Percentiles rank a stretch among this genome's conserved stretches.
Evolutionary conservation across 495 filamentous ascomycete genomes (phyloP).

Genomic region (Penicillium argentinense): DNA sequence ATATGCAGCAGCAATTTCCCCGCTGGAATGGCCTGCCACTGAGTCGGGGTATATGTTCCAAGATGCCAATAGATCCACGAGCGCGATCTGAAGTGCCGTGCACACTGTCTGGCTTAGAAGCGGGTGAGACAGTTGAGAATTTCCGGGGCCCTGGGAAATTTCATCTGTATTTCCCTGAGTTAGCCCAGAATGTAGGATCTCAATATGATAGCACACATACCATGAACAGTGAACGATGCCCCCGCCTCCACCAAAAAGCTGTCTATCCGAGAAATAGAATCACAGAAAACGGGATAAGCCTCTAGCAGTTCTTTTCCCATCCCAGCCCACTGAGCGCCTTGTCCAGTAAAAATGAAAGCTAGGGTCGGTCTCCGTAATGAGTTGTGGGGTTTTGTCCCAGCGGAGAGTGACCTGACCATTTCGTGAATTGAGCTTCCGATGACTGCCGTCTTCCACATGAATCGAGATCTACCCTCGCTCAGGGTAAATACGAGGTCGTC

Average conservation of each 20-base stretch:
- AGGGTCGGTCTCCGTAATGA: constrained; percentile 1
- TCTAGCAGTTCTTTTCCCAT: constrained; percentile 38
- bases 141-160: constrained; percentile 2
- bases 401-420: constrained; percentile 8
- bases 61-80: constrained; percentile 31
- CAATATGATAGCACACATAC: background rate
- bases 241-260: constrained; percentile 14
- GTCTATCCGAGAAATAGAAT: constrained; percentile 22
- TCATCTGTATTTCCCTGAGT: constrained; percentile 9
- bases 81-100: constrained; percentile 31
- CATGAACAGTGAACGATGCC: constrained; percentile 22
- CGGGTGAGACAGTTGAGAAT: constrained; percentile 14
- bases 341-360: constrained; percentile 42
- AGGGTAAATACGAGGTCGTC: constrained; percentile 31
- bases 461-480: constrained; percentile 20
- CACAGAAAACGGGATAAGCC: constrained; percentile 33
- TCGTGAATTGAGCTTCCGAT: constrained; percentile 4
- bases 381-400: background rate
- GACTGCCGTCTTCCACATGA: constrained; percentile 25
- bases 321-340: constrained; percentile 42
- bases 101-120: constrained; percentile 23
- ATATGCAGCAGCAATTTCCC: constrained; percentile 55
- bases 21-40: constrained; percentile 61
- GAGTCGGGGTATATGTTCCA: constrained; percentile 29
- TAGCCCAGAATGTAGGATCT: background rate